Evolutionary conservation across 305 asterid species (phyloP).

Genomic region (Solanum chacoense): DNA sequence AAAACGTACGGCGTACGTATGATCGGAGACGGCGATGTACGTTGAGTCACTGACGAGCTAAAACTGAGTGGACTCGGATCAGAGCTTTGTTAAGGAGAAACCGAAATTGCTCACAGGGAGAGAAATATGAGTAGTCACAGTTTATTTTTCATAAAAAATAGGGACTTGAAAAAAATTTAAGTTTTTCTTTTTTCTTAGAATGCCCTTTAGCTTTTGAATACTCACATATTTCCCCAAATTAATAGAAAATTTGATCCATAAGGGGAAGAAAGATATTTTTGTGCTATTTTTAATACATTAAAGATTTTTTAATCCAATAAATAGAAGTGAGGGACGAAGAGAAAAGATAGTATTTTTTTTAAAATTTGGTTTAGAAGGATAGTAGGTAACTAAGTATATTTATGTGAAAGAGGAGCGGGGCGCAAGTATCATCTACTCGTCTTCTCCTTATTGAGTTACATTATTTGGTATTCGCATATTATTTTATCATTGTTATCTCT

Average conservation of each 20-base stretch:
- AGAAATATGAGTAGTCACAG: neutral
- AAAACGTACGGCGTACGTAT: neutral
- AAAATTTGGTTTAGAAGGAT: neutral
- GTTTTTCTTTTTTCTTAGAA: neutral
- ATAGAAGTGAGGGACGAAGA: neutral
- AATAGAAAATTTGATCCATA: neutral
- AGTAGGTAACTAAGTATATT: neutral
- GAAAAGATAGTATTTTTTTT: neutral
- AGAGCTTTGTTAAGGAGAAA: neutral
- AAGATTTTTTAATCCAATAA: neutral
- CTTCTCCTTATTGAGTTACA: neutral
- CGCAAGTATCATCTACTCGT: neutral
- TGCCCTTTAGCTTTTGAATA: neutral
- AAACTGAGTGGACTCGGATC: constrained; percentile 31
- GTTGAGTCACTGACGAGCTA: constrained; percentile 1
- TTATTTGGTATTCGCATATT: neutral
- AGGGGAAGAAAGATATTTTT: neutral
- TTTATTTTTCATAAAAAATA: neutral
- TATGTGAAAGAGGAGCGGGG: neutral
- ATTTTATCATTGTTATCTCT: neutral
- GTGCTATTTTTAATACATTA: neutral
- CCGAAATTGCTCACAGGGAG: neutral
- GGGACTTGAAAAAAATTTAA: neutral
- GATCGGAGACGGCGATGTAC: neutral
- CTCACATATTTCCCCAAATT: neutral